Evolutionary conservation across 1,284 basidiomycete genomes (phyloP), one percentile per base, ranked within the genome.

Genomic region (Phlebopus sp.): DNA sequence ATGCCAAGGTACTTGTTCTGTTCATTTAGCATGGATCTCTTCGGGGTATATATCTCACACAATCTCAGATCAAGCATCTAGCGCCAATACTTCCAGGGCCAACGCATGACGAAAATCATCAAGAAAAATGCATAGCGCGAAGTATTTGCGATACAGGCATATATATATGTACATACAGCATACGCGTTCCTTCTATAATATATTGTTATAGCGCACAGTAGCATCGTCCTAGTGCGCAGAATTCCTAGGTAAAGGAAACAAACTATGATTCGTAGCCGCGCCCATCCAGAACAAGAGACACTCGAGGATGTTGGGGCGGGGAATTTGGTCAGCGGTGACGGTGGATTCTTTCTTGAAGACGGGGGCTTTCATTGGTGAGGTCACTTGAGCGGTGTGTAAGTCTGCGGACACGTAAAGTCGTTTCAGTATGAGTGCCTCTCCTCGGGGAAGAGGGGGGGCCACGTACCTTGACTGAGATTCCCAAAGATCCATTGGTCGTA

Each of bases 401-500:
- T 37, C 48, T 56, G 34, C n/a, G 25, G 8, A 32, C 7, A 30
- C 19, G 5, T 23, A 27, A 35, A 25, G 30, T 23, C 21, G 21
- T 4, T 4, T 23, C 21, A 23, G 21, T 23, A 23, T 39, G 11
- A 10, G 37, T 21, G 15, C 14, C 17, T 30, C 25, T 17, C 10
- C n/a, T 17, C 10, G 29, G 13, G 11, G 15, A 6, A 17, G 17
- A 23, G 9, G 5, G 35, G 11, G 27, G 27, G 7, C 4, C 27
- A 25, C 52, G 5, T 25, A 51, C 54, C 42, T 1, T 18, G 3
- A 23, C 47, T 58, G 21, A 58, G 21, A 13, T 35, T 27, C 10
- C 56, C 56, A 9, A 51, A 52, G 2, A 51, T 46, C 47, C 56
- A 55, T 1, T 49, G 18, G 8, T 56, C 44, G 32, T 54, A 56